Evolutionary conservation across 2,329 filamentous ascomycete species (phyloP).

Genomic region (Endoconidiophora polonica): DNA sequence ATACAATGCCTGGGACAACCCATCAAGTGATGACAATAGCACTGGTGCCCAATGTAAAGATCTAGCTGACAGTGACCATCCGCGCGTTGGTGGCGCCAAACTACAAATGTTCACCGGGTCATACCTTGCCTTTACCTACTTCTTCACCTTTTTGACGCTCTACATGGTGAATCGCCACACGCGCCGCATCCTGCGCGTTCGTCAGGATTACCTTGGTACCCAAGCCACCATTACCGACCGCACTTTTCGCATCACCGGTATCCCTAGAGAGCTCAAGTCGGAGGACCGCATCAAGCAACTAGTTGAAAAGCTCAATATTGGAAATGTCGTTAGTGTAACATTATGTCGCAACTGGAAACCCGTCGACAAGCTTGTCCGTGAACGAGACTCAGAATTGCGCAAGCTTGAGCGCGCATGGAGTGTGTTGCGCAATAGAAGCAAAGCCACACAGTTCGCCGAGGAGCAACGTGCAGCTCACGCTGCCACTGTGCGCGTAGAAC

Average conservation of each 20-base stretch:
- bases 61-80: constrained; percentile 17
- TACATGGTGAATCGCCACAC: constrained; percentile 76
- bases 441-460: constrained; percentile 15
- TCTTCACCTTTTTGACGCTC: constrained; percentile 69
- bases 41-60: constrained; percentile 15
- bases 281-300: constrained; percentile 74
- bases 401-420: constrained; percentile 75
- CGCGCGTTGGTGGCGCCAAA: constrained; percentile 12
- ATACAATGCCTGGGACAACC: not conserved
- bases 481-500: not conserved
- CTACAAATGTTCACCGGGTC: constrained; percentile 58
- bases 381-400: constrained; percentile 48
- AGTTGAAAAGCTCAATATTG: constrained; percentile 75
- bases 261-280: constrained; percentile 60
- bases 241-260: constrained; percentile 79
- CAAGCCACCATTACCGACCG: constrained; percentile 93
- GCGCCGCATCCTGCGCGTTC: constrained; percentile 63
- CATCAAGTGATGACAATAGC: constrained; percentile 10
- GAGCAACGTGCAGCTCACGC: not conserved
- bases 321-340: constrained; percentile 73
- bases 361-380: constrained; percentile 56
- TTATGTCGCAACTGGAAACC: constrained; percentile 76
- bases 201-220: constrained; percentile 81
- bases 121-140: constrained; percentile 85
- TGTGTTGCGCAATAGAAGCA: constrained; percentile 45